These are phyloP conservation scores for Collybiopsis confluens DNA, from an alignment of 768 basidiomycete species.

Conservation along the genomic window DNA sequence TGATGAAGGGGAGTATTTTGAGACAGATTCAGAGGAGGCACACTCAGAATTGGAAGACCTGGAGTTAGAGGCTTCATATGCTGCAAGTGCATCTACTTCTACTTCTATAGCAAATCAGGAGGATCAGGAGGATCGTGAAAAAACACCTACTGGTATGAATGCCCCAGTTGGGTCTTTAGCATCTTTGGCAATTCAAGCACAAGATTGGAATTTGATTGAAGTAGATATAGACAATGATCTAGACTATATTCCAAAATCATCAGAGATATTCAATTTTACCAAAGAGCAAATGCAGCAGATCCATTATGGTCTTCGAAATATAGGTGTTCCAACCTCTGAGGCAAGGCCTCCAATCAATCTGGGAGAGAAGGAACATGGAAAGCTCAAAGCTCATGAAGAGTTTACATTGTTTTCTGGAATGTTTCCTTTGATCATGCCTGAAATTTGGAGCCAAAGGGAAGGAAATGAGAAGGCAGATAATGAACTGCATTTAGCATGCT, in stretches of 20 bases:
- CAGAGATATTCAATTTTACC: not conserved
- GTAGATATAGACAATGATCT: not conserved
- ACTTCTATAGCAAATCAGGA: not conserved
- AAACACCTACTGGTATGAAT: not conserved
- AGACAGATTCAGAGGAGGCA: conserved; percentile 8
- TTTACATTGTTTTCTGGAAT: conserved; percentile 12
- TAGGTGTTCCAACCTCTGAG: conserved; percentile 13
- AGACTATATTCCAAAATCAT: not conserved
- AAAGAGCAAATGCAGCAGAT: not conserved
- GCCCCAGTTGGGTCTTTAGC: not conserved
- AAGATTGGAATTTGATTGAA: not conserved
- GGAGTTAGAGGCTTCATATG: not conserved
- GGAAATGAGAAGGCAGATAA: conserved; percentile 6
- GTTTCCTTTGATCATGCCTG: conserved; percentile 13
- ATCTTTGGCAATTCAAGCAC: not conserved
- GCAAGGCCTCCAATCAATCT: conserved; percentile 15
- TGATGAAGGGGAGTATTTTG: conserved; percentile 14
- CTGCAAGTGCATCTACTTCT: not conserved
- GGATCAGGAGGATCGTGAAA: not conserved
- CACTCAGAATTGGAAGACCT: not conserved
- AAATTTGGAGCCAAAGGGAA: conserved; percentile 7
- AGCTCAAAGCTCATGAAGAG: conserved; percentile 17
- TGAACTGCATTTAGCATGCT: conserved; percentile 7
- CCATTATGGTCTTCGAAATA: not conserved
- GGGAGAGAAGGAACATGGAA: conserved; percentile 16